Conservation (phyloP, 2,329 filamentous ascomycete species). For the Neopestalotiopsis sp. region DNA sequence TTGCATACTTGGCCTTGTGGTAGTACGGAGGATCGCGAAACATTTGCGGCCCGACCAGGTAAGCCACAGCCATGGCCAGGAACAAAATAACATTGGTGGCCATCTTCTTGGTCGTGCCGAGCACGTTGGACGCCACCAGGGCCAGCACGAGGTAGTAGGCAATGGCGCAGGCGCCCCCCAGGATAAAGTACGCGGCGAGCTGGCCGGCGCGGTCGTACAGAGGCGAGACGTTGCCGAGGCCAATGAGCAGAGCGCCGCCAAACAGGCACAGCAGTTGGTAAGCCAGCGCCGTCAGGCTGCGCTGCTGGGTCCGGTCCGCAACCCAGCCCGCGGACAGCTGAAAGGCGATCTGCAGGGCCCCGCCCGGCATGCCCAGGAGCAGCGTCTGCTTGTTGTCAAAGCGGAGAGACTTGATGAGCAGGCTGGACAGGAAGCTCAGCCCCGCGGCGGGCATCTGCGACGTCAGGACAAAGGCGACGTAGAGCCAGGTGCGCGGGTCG, state of each 20-base stretch:
- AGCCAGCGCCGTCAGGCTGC: neutral
- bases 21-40: constrained; percentile 15
- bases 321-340: constrained; percentile 9
- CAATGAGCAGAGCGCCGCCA: constrained; percentile 10
- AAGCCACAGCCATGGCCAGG: constrained; percentile 2
- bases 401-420: constrained; percentile 14
- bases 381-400: constrained; percentile 15
- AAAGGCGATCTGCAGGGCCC: constrained; percentile 13
- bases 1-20: constrained; percentile 15
- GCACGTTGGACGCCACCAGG: constrained; percentile 39
- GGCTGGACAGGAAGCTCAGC: constrained; percentile 6
- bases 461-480: constrained; percentile 13
- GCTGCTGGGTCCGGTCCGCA: constrained; percentile 6
- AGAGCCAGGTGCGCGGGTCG: constrained; percentile 11
- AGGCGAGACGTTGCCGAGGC: constrained; percentile 11
- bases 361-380: constrained; percentile 14
- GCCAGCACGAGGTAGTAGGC: constrained; percentile 22
- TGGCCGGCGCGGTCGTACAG: constrained; percentile 15
- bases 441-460: constrained; percentile 15
- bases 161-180: constrained; percentile 9
- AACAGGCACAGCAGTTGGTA: constrained; percentile 8
- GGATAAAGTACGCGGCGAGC: constrained; percentile 12
- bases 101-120: constrained; percentile 41
- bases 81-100: constrained; percentile 38
- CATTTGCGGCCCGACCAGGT: constrained; percentile 14